A percentile compares a stretch with the other conserved stretches of the same genome.
Conservation (phyloP, 768 basidiomycete species). For the Boletus sp. region DNA sequence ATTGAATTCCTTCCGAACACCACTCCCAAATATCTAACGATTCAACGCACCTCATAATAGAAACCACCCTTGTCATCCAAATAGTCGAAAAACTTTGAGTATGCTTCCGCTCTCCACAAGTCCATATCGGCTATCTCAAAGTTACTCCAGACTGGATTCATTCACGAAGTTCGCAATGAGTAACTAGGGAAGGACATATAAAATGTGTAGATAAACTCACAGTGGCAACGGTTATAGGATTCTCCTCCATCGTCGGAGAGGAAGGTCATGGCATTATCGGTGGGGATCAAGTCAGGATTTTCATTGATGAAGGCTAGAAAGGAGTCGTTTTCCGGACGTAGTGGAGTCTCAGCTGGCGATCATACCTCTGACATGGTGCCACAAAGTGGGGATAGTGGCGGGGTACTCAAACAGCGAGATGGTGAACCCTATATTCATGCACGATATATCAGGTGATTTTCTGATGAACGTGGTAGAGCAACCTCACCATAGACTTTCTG, state of each 20-base stretch:
- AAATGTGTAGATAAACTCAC: slow-evolving; percentile 40
- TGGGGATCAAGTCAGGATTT: slow-evolving; percentile 59
- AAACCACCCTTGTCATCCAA: slow-evolving; percentile 84
- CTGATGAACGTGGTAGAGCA: neutral
- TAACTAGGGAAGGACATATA: neutral
- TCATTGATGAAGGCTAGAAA: slow-evolving; percentile 62
- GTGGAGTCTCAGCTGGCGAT: neutral
- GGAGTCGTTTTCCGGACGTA: neutral
- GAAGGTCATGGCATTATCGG: slow-evolving; percentile 70
- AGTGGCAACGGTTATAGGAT: slow-evolving; percentile 77
- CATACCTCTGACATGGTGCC: slow-evolving; percentile 69
- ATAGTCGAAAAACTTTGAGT: slow-evolving; percentile 78
- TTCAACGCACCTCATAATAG: slow-evolving; percentile 73
- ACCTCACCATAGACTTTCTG: slow-evolving; percentile 76
- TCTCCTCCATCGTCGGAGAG: slow-evolving; percentile 69
- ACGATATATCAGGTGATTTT: slow-evolving; percentile 26
- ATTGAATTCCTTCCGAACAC: neutral
- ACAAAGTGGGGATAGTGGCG: slow-evolving; percentile 78
- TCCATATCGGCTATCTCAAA: slow-evolving; percentile 89
- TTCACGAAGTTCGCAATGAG: slow-evolving; percentile 22
- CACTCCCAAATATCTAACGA: neutral
- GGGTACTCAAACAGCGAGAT: slow-evolving; percentile 76
- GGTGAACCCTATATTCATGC: slow-evolving; percentile 58
- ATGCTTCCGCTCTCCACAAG: slow-evolving; percentile 85
- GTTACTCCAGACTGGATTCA: slow-evolving; percentile 56